A percentile compares a stretch with the other conserved stretches of the same genome.
phyloP scores from a whole-genome alignment of 139 green algal genomes.

The Zygnema circumcarinatum region DNA sequence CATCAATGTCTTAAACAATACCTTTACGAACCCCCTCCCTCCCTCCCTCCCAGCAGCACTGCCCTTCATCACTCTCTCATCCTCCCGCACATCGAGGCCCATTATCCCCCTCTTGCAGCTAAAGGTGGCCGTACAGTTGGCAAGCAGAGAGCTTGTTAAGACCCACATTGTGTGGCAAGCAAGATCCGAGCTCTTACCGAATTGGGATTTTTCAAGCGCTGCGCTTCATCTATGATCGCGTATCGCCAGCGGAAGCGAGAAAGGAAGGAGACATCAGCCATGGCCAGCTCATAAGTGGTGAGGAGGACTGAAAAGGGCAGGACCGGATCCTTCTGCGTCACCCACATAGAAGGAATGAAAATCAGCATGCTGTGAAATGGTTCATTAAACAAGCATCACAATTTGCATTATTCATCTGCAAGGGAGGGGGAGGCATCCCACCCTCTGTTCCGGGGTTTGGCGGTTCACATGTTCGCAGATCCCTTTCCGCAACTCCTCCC shows the following conservation, averaged over 20 bases:
- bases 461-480: not conserved
- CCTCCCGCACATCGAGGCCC: conserved; percentile 1
- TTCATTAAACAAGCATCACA: too few species aligned
- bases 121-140: too few species aligned
- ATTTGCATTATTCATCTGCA: too few species aligned
- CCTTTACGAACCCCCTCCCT: conserved; percentile 4
- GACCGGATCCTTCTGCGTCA: conserved; percentile 28
- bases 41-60: not conserved
- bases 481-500: not conserved
- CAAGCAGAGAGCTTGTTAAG: too few species aligned
- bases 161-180: too few species aligned
- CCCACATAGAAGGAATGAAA: too few species aligned
- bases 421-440: too few species aligned
- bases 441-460: too few species aligned
- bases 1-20: conserved; percentile 37
- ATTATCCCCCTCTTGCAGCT: too few species aligned
- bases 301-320: conserved; percentile 84
- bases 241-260: conserved; percentile 34
- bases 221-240: conserved; percentile 44
- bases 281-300: conserved; percentile 74
- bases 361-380: too few species aligned
- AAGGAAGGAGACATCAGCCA: conserved; percentile 69
- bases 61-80: not conserved
- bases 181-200: too few species aligned
- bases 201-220: conserved; percentile 50